Conservation (phyloP, 2,329 filamentous ascomycete species). For the Xylaria arbuscula region DNA sequence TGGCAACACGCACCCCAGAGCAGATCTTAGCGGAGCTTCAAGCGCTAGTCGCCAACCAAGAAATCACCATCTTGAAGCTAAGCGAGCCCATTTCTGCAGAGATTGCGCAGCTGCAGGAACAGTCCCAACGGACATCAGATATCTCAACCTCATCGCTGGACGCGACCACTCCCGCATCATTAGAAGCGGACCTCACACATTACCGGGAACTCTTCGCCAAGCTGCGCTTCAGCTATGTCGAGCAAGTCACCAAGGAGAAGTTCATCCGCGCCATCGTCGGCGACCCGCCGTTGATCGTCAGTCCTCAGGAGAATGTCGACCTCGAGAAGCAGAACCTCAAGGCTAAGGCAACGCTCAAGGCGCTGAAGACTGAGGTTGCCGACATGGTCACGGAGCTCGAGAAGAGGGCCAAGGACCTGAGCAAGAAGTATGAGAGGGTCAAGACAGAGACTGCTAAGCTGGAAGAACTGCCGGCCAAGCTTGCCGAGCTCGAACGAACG, state of each 20-base stretch:
- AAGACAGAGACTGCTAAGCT: constrained; percentile 61
- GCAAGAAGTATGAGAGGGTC: constrained; percentile 63
- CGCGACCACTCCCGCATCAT: constrained; percentile 76
- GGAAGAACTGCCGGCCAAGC: constrained; percentile 63
- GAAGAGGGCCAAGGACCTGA: constrained; percentile 68
- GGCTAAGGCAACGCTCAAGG: constrained; percentile 80
- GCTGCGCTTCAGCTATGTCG: constrained; percentile 94
- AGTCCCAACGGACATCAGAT: constrained; percentile 74
- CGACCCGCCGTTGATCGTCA: constrained; percentile 87
- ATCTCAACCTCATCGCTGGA: constrained; percentile 73
- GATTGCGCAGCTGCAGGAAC: constrained; percentile 52
- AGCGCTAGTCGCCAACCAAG: constrained; percentile 66
- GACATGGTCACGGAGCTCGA: constrained; percentile 80
- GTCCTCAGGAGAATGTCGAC: constrained; percentile 81
- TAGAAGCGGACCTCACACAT: constrained; percentile 86
- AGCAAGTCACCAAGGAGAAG: constrained; percentile 98
- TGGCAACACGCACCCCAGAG: constrained; percentile 49
- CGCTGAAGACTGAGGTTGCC: constrained; percentile 81
- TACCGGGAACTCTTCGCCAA: constrained; percentile 97
- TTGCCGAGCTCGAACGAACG: constrained; percentile 60
- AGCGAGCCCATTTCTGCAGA: constrained; percentile 77
- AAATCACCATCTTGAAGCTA: constrained; percentile 80
- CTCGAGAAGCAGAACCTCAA: constrained; percentile 75
- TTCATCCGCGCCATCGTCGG: constrained; percentile 94
- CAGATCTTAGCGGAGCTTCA: constrained; percentile 62